A percentile compares a stretch with the other conserved stretches of the same genome.
Evolutionary conservation across 192 early-diverging fungal species (phyloP).

Genomic region (Umbelopsis sp.): DNA sequence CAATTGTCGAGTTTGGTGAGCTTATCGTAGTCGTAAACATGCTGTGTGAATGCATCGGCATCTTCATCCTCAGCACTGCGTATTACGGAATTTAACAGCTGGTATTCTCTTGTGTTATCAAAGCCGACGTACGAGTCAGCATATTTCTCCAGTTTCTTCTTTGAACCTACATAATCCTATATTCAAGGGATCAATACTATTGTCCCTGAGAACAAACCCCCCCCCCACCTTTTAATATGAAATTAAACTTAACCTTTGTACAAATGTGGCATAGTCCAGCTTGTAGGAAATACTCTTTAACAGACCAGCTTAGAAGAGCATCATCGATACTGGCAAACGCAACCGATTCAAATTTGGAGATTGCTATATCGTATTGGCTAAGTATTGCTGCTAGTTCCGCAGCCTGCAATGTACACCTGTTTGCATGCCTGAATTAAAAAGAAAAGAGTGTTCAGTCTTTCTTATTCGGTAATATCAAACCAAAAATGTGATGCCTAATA

Average conservation of each 20-base stretch:
- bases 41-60: constrained; percentile 79
- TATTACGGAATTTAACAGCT: constrained; percentile 70
- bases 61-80: constrained; percentile 77
- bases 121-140: constrained; percentile 66
- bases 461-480: too few relatives aligned
- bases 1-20: constrained; percentile 93
- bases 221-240: not conserved
- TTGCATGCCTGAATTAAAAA: constrained; percentile 65
- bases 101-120: constrained; percentile 80
- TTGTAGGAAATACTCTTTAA: constrained; percentile 97
- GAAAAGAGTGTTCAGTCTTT: not conserved
- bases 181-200: not conserved
- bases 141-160: constrained; percentile 11
- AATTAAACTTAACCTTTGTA: constrained; percentile 54
- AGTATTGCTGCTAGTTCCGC: constrained; percentile 88
- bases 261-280: constrained; percentile 91
- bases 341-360: constrained; percentile 87
- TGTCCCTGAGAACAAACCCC: not conserved
- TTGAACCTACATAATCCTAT: not conserved
- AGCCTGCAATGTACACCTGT: constrained; percentile 88
- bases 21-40: constrained; percentile 82
- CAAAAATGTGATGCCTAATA: constrained; percentile 36
- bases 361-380: constrained; percentile 85
- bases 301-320: constrained; percentile 90
- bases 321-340: constrained; percentile 85